phyloP scores from a whole-genome alignment of 75 land plant genomes.

The Selaginella tamariscina region DNA sequence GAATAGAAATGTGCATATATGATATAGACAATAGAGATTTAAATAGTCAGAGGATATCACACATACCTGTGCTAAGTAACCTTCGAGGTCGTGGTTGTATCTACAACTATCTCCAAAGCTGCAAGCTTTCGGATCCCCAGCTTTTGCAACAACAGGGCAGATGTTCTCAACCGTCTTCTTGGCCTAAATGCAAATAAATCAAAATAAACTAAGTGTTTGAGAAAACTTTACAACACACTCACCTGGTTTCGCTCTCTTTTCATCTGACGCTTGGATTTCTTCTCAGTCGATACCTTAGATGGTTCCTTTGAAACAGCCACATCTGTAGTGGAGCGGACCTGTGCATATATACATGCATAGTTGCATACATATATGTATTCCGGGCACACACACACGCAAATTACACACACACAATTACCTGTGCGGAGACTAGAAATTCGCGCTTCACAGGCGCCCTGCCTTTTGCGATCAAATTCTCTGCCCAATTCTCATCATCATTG shows the following conservation, averaged over 20 bases:
- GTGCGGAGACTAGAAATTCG: conserved; percentile 58
- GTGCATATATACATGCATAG: no score
- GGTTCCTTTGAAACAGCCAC: background rate
- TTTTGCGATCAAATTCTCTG: conserved; percentile 68
- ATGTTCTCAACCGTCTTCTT: conserved; percentile 47
- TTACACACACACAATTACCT: no score
- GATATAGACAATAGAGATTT: no score
- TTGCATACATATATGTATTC: no score
- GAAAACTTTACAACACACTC: background rate
- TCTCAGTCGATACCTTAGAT: conserved; percentile 38
- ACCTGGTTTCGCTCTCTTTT: conserved; percentile 75
- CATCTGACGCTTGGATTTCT: conserved; percentile 81
- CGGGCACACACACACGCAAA: no score
- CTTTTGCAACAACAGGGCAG: conserved; percentile 64
- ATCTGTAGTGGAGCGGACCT: background rate
- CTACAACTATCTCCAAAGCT: conserved; percentile 51
- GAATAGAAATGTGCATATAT: no score
- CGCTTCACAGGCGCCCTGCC: conserved; percentile 80
- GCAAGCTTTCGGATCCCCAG: conserved; percentile 54
- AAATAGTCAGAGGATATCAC: no score
- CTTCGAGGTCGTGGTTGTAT: conserved; percentile 74
- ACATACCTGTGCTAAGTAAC: conserved; percentile 61
- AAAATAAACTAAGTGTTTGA: background rate
- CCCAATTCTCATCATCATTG: no score
- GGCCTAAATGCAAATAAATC: conserved; percentile 38